Base-by-base conservation (phyloP, 306 rosid species). In the Sicyos baderoa region DNA sequence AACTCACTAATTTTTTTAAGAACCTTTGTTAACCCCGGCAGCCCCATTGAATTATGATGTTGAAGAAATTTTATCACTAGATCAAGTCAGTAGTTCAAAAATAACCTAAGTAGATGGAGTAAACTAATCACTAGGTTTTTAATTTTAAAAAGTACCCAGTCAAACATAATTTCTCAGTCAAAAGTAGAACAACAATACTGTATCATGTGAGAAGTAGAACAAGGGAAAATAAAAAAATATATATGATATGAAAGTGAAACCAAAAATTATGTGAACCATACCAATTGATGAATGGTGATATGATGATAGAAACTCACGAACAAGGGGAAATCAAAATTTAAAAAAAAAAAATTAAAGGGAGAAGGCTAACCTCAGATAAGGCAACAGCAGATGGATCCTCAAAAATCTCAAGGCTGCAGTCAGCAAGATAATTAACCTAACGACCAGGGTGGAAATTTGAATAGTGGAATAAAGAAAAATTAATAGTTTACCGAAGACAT, bases 401-500 rank as follows among this genome's bases (percentile, higher is more conserved):
- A 48, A 86, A 85, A 59, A 90, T 86, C 82, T 93, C 99, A 76
- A 88, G 90, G 75, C 97, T 93, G 68, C 94, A 92, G 80, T 92
- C 97, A 50, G 82, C 88, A 59, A 85, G 79, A 73, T 89, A 92
- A 84, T 92, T 92, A 74, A 89, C 79, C 95, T 91, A 25, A 52
- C 27, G 71, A 74, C 1, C 70, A 71, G 21, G 51, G 77, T 6
- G 29, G 66, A 48, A 74, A 65, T 68, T 65, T 23, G 57, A 55
- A 56, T 25, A 29, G 17, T 50, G 9, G 19, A 55, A 29, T n/a
- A 35, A 51, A 67, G 5, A 37, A 9, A n/a, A 60, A 29, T 23
- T 11, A 25, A 49, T 50, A 14, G 21, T 51, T 69, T 42, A 18
- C 69, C 19, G 32, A 42, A n/a, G 69, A 42, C 17, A 16, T 17